These are phyloP conservation scores for Zymoseptoria pseudotritici DNA, from an alignment of 2,329 filamentous ascomycete species.

Conservation along the genomic window DNA sequence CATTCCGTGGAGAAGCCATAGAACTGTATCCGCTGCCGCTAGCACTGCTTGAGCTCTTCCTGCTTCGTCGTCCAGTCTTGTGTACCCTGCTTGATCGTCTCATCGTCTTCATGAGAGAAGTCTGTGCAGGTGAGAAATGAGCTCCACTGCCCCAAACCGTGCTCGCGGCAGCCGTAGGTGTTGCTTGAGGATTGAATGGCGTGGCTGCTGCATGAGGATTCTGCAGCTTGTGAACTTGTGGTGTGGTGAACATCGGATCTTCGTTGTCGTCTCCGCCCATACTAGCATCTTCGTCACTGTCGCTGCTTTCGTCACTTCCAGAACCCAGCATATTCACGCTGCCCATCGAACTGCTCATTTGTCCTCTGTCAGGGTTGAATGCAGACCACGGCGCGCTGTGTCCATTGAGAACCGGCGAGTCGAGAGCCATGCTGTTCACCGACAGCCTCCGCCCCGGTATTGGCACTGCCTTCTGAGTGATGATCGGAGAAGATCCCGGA, in stretches of 20 bases:
- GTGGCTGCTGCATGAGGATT: slow-evolving; percentile 40
- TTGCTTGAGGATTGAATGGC: slow-evolving; percentile 38
- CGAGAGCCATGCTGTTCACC: slow-evolving; percentile 39
- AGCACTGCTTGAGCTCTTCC: slow-evolving; percentile 55
- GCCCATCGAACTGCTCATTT: slow-evolving; percentile 72
- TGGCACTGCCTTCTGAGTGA: slow-evolving; percentile 59
- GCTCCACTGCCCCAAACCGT: slow-evolving; percentile 20
- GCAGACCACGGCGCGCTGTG: slow-evolving; percentile 16
- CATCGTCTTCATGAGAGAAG: slow-evolving; percentile 70
- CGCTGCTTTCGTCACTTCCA: slow-evolving; percentile 62
- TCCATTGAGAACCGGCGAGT: slow-evolving; percentile 53
- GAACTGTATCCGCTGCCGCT: slow-evolving; percentile 64
- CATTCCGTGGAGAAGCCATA: slow-evolving; percentile 61
- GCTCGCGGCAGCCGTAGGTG: slow-evolving; percentile 28
- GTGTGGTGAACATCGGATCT: slow-evolving; percentile 75
- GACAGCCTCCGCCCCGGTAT: slow-evolving; percentile 47
- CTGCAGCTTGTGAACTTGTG: slow-evolving; percentile 59
- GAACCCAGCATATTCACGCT: slow-evolving; percentile 73
- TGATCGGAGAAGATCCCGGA: slow-evolving; percentile 82
- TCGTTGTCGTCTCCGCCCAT: slow-evolving; percentile 43
- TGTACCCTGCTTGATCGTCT: slow-evolving; percentile 50
- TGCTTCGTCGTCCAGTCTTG: slow-evolving; percentile 42
- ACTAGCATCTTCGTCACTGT: slow-evolving; percentile 51
- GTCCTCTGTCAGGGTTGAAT: slow-evolving; percentile 53
- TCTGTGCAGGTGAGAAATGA: slow-evolving; percentile 25